Conservation (phyloP, 1,284 basidiomycete genomes). For the Mycena citricolor region DNA sequence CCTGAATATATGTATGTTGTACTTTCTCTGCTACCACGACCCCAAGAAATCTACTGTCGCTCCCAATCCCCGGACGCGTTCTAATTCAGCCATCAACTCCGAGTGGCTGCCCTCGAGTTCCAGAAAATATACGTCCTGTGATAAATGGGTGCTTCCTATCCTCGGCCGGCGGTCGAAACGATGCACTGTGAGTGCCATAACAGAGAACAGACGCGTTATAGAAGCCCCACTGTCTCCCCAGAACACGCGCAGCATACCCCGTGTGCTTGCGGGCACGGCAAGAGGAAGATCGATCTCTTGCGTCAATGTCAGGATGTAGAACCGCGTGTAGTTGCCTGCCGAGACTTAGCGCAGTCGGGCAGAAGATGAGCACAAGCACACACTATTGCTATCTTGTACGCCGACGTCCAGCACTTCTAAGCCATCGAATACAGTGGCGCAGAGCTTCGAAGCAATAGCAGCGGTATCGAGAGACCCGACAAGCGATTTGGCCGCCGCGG, state of each 20-base stretch:
- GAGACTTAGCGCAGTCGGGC: conserved; percentile 9
- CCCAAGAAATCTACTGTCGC: conserved; percentile 41
- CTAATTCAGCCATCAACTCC: conserved; percentile 35
- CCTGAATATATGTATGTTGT: conserved; percentile 20
- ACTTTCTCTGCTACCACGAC: conserved; percentile 37
- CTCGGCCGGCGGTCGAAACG: conserved; percentile 68
- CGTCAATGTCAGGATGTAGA: conserved; percentile 51
- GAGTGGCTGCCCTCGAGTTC: conserved; percentile 39
- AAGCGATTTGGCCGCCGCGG: conserved; percentile 60
- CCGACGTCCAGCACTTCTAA: conserved; percentile 56
- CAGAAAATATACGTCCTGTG: conserved; percentile 60
- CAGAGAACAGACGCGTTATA: conserved; percentile 30
- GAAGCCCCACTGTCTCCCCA: background rate
- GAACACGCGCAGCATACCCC: conserved; percentile 14
- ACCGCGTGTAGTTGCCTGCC: conserved; percentile 64
- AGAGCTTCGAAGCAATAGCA: conserved; percentile 71
- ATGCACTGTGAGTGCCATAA: conserved; percentile 31
- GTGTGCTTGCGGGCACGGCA: conserved; percentile 8
- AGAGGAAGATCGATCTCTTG: conserved; percentile 29
- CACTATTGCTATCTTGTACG: conserved; percentile 64
- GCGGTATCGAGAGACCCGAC: conserved; percentile 50
- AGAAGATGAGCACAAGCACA: conserved; percentile 25
- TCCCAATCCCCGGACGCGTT: conserved; percentile 34
- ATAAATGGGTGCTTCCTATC: conserved; percentile 39
- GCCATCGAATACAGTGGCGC: conserved; percentile 53